These are phyloP conservation scores for Populus hybrid DNA, from an alignment of 441 rosid species.

Conservation along the genomic window DNA sequence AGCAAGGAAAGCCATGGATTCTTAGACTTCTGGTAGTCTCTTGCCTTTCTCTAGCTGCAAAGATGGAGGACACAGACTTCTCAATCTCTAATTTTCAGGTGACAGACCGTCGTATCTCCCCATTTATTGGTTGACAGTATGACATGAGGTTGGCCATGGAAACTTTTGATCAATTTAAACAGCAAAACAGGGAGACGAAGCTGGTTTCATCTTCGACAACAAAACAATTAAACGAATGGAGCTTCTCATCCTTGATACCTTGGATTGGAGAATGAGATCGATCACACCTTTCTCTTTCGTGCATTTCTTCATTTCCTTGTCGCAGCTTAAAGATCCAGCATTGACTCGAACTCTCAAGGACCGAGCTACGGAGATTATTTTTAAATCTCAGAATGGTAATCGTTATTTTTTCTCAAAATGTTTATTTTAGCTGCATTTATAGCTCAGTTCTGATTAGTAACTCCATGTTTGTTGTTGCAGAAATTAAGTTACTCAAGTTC, in stretches of 20 bases:
- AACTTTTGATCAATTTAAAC: background rate
- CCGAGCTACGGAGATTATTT: constrained; percentile 50
- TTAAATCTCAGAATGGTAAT: constrained; percentile 49
- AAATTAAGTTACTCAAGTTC: constrained; percentile 42
- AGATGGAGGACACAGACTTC: constrained; percentile 43
- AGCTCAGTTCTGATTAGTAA: background rate
- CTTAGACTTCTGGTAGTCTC: constrained; percentile 43
- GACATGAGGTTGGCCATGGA: background rate
- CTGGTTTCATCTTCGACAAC: constrained; percentile 36
- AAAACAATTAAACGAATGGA: constrained; percentile 53
- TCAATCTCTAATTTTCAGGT: constrained; percentile 46
- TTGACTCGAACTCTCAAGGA: constrained; percentile 39
- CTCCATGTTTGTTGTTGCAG: constrained; percentile 25
- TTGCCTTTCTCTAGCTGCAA: constrained; percentile 60
- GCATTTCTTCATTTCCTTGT: constrained; percentile 44
- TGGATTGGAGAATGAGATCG: constrained; percentile 70
- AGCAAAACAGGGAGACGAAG: constrained; percentile 31
- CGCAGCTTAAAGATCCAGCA: constrained; percentile 40
- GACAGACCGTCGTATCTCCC: background rate
- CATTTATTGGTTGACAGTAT: background rate
- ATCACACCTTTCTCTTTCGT: constrained; percentile 55
- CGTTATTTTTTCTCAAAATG: background rate
- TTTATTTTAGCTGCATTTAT: background rate
- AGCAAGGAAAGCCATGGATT: constrained; percentile 55
- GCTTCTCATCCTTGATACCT: constrained; percentile 44